phyloP scores from a whole-genome alignment of 177 flowering plant genomes.

The Telopea speciosissima region DNA sequence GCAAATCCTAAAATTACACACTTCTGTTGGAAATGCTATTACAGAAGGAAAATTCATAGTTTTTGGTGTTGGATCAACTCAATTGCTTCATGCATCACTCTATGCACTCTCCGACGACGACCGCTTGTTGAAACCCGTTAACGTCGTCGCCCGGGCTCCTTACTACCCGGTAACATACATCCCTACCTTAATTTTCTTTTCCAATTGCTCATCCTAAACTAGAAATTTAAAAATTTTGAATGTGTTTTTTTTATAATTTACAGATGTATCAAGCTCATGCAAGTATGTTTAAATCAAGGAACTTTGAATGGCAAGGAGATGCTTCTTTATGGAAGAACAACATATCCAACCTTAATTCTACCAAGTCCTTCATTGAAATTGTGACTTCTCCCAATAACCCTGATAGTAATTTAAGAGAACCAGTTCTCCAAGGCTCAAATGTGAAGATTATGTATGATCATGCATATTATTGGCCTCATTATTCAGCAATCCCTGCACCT shows the following conservation, averaged over 20 bases:
- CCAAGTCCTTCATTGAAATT: constrained; percentile 21
- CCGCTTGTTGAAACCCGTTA: no score
- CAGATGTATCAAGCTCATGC: no score
- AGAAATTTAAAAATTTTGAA: no score
- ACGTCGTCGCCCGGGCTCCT: no score
- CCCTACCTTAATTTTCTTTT: no score
- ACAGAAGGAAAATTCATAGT: constrained; percentile 35
- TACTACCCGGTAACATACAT: no score
- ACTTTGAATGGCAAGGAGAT: constrained; percentile 28
- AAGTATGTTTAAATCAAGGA: constrained; percentile 11
- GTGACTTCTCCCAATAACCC: constrained; percentile 39
- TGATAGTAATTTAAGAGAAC: constrained; percentile 20
- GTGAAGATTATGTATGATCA: constrained; percentile 11
- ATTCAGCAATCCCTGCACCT: constrained; percentile 11
- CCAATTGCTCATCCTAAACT: no score
- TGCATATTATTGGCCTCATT: constrained; percentile 16
- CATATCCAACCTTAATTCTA: constrained; percentile 2
- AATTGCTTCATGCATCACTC: constrained; percentile 42
- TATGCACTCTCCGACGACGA: constrained; percentile 30
- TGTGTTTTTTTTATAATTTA: no score
- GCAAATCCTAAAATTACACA: constrained; percentile 31
- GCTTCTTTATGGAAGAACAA: constrained; percentile 22
- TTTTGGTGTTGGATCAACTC: constrained; percentile 49
- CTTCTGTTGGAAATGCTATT: constrained; percentile 35
- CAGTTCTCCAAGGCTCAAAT: constrained; percentile 5